Conservation (phyloP, 2,329 filamentous ascomycete species). For the Dothistroma septosporum region DNA sequence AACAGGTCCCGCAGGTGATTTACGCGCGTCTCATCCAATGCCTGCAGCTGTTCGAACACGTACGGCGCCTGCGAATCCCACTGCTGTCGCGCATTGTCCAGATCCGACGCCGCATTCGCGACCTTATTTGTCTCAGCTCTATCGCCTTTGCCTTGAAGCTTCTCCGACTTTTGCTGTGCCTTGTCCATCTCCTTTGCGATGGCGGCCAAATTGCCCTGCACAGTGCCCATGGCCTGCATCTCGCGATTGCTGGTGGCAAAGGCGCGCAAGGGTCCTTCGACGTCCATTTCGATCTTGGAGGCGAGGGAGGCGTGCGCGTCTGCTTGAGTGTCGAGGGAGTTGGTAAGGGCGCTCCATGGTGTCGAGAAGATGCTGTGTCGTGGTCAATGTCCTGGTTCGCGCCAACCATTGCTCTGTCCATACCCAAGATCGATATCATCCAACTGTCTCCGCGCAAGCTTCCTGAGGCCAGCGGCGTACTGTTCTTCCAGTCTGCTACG, state of each 20-base stretch:
- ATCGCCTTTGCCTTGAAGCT: constrained; percentile 71
- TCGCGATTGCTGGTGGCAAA: constrained; percentile 70
- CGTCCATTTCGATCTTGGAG: constrained; percentile 77
- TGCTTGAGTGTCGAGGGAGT: constrained; percentile 74
- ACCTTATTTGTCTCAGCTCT: constrained; percentile 74
- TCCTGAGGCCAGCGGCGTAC: constrained; percentile 78
- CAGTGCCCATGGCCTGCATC: constrained; percentile 72
- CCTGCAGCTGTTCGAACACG: constrained; percentile 88
- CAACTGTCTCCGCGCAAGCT: constrained; percentile 58
- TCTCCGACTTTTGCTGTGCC: constrained; percentile 80
- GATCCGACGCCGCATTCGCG: constrained; percentile 65
- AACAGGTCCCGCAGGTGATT: constrained; percentile 87
- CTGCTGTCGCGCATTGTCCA: constrained; percentile 74
- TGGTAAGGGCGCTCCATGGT: constrained; percentile 84
- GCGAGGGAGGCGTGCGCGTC: constrained; percentile 78
- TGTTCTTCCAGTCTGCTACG: constrained; percentile 85
- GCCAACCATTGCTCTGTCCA: background rate
- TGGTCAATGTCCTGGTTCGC: constrained; percentile 19
- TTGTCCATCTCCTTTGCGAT: constrained; percentile 83
- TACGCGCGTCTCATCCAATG: constrained; percentile 79
- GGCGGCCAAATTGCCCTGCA: constrained; percentile 72
- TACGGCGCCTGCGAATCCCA: constrained; percentile 95
- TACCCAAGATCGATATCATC: constrained; percentile 82
- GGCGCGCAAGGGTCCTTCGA: constrained; percentile 75
- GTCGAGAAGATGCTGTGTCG: constrained; percentile 72